Conservation (phyloP, 2,329 filamentous ascomycete species). For the Colletotrichum melonis region DNA sequence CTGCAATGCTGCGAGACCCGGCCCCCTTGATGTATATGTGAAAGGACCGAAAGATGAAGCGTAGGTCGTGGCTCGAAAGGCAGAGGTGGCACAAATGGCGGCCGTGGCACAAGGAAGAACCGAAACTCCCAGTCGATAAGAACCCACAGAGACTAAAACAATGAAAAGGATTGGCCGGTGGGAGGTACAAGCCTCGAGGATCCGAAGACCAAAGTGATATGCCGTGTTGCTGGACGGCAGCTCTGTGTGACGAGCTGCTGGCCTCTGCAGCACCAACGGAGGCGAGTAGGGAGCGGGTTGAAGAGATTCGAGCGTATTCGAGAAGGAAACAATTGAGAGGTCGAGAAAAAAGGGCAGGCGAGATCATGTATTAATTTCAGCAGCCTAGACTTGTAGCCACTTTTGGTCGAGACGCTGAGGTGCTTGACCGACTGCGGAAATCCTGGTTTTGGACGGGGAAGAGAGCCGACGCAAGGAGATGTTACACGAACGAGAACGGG, state of each 20-base stretch:
- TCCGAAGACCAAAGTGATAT: not conserved
- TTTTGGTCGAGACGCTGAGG: constrained; percentile 1
- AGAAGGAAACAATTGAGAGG: not conserved
- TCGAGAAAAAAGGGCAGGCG: not conserved
- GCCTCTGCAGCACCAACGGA: not conserved
- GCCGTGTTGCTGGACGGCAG: constrained; percentile 1
- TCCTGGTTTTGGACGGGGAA: not conserved
- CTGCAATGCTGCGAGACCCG: not conserved
- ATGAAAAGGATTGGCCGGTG: not conserved
- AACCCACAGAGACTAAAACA: not conserved
- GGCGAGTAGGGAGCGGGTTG: not conserved
- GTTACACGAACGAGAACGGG: constrained; percentile 20
- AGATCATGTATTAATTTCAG: constrained; percentile 30
- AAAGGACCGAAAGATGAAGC: constrained; percentile 4
- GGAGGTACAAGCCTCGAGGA: constrained; percentile 1
- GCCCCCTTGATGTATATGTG: not conserved
- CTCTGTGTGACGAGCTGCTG: constrained; percentile 26
- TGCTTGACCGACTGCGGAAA: constrained; percentile 16
- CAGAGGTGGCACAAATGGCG: constrained; percentile 4
- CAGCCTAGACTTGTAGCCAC: constrained; percentile 25
- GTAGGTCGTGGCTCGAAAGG: not conserved
- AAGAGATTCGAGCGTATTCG: not conserved
- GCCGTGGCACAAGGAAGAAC: not conserved
- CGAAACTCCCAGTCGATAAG: not conserved
- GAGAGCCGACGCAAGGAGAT: constrained; percentile 13